A percentile compares a stretch with the other conserved stretches of the same genome.
Conservation (phyloP, 2,329 filamentous ascomycete genomes). For the Diplodia intermedia region DNA sequence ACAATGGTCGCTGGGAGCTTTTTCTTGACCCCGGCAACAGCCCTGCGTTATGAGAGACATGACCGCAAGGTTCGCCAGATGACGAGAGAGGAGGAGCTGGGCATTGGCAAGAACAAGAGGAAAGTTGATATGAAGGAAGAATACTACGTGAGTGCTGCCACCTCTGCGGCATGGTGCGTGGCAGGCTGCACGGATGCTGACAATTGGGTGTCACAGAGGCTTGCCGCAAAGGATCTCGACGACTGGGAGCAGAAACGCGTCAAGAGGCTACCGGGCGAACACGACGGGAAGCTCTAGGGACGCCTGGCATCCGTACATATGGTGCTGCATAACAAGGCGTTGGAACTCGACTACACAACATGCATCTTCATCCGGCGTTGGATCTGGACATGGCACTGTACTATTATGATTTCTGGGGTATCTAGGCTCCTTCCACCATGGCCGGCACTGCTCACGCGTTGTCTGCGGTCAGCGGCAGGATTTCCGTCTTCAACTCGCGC, state of each 20-base stretch:
- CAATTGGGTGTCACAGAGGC: slow-evolving; percentile 61
- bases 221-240: slow-evolving; percentile 89
- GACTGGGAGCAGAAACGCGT: slow-evolving; percentile 97
- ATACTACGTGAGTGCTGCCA: slow-evolving; percentile 73
- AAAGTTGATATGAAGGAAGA: slow-evolving; percentile 83
- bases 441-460: slow-evolving; percentile 13
- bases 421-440: slow-evolving; percentile 21
- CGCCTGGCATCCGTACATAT: not conserved
- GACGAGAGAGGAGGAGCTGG: slow-evolving; percentile 84
- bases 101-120: slow-evolving; percentile 72
- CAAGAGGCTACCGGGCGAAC: slow-evolving; percentile 86
- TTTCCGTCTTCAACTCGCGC: slow-evolving; percentile 67
- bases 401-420: slow-evolving; percentile 10
- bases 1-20: slow-evolving; percentile 94
- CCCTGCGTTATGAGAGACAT: slow-evolving; percentile 90
- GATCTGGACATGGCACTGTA: slow-evolving; percentile 20
- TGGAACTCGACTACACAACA: slow-evolving; percentile 4
- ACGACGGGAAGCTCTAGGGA: slow-evolving; percentile 73
- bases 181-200: slow-evolving; percentile 3
- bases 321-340: slow-evolving; percentile 14
- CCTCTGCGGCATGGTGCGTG: not conserved
- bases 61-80: slow-evolving; percentile 88
- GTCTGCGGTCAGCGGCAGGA: slow-evolving; percentile 48
- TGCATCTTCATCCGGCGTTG: slow-evolving; percentile 25
- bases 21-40: slow-evolving; percentile 91